Base-by-base conservation (phyloP, 768 basidiomycete genomes). In the Chalciporus piperatus region DNA sequence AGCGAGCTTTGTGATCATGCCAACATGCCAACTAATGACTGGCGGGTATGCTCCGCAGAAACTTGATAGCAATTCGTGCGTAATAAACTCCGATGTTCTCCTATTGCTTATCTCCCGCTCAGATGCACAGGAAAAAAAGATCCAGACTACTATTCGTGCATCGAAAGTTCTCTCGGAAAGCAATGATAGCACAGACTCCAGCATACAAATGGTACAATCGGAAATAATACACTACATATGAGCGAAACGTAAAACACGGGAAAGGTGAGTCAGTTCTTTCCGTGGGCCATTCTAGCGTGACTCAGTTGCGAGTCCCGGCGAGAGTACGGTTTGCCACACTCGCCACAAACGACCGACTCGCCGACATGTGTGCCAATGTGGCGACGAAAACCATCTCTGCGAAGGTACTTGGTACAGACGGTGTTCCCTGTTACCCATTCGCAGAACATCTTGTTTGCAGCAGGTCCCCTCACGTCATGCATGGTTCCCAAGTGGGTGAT, bases 351-450 rank as follows among this genome's bases (percentile, higher is more conserved):
- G 12, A 47, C 41, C 2, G 27, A 32, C 10, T 0, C 4, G 0
- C 44, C 9, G 0, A 51, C 3, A 10, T 65, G 66, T 0, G 9
- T 33, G 0, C 12, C 33, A 0, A 56, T 51, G 22, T 67, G 62
- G 0, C 61, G 55, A 0, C 42, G 39, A 6, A 56, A 35, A 0
- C 7, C 33, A 8, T 54, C 41, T 2, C 63, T 39, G 4, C 56
- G 51, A 11, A 6, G 39, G 1, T 16, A 0, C 0, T 37, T 16
- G 3, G 25, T 17, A n/a, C 61, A 63, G 12, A 0, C 0, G 0
- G 22, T 20, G 2, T 7, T 0, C 0, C 16, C 4, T 0, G 19
- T 20, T 22, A 11, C 1, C 61, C 61, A 63, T 2, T 22, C 27
- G 19, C 59, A 62, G 4, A 4, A 1, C 1, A 59, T 1, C 35